phyloP scores from a whole-genome alignment of 148 eudicot species.

The Salicornia ramosissima region DNA sequence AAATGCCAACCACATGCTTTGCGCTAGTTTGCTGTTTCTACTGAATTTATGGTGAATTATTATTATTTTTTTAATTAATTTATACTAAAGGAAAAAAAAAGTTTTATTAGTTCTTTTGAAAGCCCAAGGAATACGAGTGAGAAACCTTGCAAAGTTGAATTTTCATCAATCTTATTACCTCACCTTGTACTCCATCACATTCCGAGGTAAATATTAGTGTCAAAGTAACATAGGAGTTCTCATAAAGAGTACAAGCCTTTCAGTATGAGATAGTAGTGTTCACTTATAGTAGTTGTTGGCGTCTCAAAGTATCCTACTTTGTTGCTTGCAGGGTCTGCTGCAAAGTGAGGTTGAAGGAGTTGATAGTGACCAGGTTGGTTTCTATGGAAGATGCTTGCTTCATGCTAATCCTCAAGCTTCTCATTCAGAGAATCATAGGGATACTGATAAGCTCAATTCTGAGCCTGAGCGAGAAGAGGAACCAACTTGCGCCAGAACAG shows the following conservation, averaged over 20 bases:
- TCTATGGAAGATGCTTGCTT: slow-evolving; percentile 46
- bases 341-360: slow-evolving; percentile 55
- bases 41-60: neutral
- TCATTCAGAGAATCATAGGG: slow-evolving; percentile 22
- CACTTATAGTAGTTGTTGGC: neutral
- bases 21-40: neutral
- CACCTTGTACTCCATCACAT: neutral
- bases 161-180: too few relatives aligned
- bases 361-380: slow-evolving; percentile 42
- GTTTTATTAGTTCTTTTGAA: neutral
- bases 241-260: neutral
- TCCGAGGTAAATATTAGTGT: neutral
- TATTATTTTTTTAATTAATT: too few relatives aligned
- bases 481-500: slow-evolving; percentile 58
- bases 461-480: slow-evolving; percentile 31
- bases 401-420: slow-evolving; percentile 35
- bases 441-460: slow-evolving; percentile 16
- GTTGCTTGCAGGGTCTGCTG: slow-evolving; percentile 42
- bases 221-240: neutral
- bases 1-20: neutral
- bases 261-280: neutral
- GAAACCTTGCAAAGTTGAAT: neutral
- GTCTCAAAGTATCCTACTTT: slow-evolving; percentile 2
- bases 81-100: neutral
- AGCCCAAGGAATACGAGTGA: neutral